Conservation (phyloP, 495 filamentous ascomycete genomes). For the Parathielavia appendiculata region DNA sequence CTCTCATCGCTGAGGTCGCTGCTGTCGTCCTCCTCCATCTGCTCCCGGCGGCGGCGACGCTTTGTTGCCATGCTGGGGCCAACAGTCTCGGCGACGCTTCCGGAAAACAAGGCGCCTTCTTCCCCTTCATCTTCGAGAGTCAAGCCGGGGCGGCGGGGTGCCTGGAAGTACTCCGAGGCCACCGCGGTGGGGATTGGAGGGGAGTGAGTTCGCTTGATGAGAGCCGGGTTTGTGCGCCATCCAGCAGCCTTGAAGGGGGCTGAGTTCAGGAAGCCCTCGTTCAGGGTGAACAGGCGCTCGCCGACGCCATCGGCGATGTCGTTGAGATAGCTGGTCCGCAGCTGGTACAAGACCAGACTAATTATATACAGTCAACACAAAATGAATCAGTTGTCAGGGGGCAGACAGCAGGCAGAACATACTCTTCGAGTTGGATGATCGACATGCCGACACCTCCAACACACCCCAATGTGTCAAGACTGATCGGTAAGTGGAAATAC, state of each 20-base stretch:
- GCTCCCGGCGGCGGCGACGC: constrained; percentile 59
- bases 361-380: background rate
- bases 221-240: constrained; percentile 71
- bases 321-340: constrained; percentile 86
- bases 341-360: constrained; percentile 88
- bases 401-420: constrained; percentile 35
- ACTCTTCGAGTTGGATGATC: constrained; percentile 96
- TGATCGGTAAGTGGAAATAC: background rate
- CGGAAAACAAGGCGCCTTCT: constrained; percentile 73
- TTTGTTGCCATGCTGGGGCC: constrained; percentile 58
- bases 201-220: constrained; percentile 87
- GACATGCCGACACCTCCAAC: constrained; percentile 56
- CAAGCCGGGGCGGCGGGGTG: constrained; percentile 49
- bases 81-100: constrained; percentile 65
- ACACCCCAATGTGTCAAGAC: background rate
- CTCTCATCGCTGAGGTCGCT: constrained; percentile 95
- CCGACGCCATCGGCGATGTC: constrained; percentile 92
- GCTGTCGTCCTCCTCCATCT: constrained; percentile 92
- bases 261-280: constrained; percentile 82
- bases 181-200: constrained; percentile 90
- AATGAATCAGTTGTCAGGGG: background rate
- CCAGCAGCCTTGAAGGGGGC: constrained; percentile 94
- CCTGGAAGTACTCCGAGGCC: constrained; percentile 86
- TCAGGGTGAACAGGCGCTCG: constrained; percentile 88
- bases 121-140: constrained; percentile 73